Percentiles rank a stretch among this genome's conserved stretches.
Evolutionary conservation across 352 stramenopile genomes (phyloP).

Genomic region (Thalassiosira pacifica): DNA sequence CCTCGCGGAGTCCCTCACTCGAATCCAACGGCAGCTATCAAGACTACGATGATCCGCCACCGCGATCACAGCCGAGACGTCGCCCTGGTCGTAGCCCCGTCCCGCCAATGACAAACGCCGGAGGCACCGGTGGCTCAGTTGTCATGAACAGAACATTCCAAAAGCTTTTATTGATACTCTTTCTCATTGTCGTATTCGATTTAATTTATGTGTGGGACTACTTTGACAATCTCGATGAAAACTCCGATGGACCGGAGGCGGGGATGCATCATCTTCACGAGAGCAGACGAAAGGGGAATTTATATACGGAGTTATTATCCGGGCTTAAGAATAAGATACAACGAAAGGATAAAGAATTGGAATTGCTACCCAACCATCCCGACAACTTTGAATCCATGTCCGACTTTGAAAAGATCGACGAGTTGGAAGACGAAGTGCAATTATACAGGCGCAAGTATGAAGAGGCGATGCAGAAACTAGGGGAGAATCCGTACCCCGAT

Average conservation of each 20-base stretch:
- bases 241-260: constrained; percentile 28
- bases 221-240: constrained; percentile 18
- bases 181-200: constrained; percentile 17
- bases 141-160: constrained; percentile 23
- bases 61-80: no score
- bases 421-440: constrained; percentile 40
- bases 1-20: no score
- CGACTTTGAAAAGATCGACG: constrained; percentile 40
- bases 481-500: constrained; percentile 19
- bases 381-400: constrained; percentile 11
- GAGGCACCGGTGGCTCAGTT: not conserved
- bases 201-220: constrained; percentile 14
- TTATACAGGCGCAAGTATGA: constrained; percentile 42
- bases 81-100: no score
- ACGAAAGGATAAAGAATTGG: not conserved
- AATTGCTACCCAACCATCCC: constrained; percentile 3
- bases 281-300: not conserved
- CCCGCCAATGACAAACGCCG: no score
- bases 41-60: no score
- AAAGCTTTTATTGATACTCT: constrained; percentile 6
- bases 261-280: constrained; percentile 43
- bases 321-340: not conserved
- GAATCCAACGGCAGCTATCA: no score
- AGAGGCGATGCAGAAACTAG: constrained; percentile 26
- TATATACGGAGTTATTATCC: constrained; percentile 22